A percentile compares a stretch with the other conserved stretches of the same genome.
These are phyloP conservation scores for Hortaea werneckii DNA, from an alignment of 2,329 filamentous ascomycete genomes.

Conservation along the genomic window DNA sequence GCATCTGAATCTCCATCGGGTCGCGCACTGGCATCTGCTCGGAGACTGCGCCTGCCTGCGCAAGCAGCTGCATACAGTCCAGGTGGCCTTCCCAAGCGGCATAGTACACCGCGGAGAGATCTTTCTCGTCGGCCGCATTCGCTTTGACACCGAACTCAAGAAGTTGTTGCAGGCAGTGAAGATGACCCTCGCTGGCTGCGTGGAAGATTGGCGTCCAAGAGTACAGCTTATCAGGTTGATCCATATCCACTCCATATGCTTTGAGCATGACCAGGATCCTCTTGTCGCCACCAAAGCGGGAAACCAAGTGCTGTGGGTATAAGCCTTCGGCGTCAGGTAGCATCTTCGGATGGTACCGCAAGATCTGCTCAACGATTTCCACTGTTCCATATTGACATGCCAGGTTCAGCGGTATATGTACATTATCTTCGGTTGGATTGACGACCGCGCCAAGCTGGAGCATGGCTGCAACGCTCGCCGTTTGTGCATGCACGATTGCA, in stretches of 20 bases:
- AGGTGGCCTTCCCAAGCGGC: slow-evolving; percentile 96
- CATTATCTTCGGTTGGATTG: slow-evolving; percentile 73
- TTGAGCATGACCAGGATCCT: slow-evolving; percentile 71
- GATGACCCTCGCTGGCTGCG: slow-evolving; percentile 90
- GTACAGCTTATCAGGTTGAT: slow-evolving; percentile 91
- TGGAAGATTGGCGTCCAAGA: slow-evolving; percentile 96
- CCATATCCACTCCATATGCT: slow-evolving; percentile 75
- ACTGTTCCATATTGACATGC: slow-evolving; percentile 89
- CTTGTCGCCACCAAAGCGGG: slow-evolving; percentile 73
- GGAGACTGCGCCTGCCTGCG: slow-evolving; percentile 35
- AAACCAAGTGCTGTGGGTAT: slow-evolving; percentile 94
- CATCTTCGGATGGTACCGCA: slow-evolving; percentile 70
- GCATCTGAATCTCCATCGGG: slow-evolving; percentile 24
- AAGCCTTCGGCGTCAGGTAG: slow-evolving; percentile 93
- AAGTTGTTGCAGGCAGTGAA: slow-evolving; percentile 73
- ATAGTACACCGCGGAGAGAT: slow-evolving; percentile 91
- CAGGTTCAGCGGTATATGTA: slow-evolving; percentile 88
- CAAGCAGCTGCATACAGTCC: slow-evolving; percentile 83
- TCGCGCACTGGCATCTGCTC: slow-evolving; percentile 5
- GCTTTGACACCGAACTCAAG: slow-evolving; percentile 70
- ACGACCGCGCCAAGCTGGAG: slow-evolving; percentile 72
- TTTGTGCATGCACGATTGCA: slow-evolving; percentile 78
- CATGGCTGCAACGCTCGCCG: slow-evolving; percentile 69
- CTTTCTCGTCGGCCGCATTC: slow-evolving; percentile 81
- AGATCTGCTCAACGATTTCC: slow-evolving; percentile 71